Conservation (phyloP, 495 filamentous ascomycete species). For the Sordaria brevicollis region DNA sequence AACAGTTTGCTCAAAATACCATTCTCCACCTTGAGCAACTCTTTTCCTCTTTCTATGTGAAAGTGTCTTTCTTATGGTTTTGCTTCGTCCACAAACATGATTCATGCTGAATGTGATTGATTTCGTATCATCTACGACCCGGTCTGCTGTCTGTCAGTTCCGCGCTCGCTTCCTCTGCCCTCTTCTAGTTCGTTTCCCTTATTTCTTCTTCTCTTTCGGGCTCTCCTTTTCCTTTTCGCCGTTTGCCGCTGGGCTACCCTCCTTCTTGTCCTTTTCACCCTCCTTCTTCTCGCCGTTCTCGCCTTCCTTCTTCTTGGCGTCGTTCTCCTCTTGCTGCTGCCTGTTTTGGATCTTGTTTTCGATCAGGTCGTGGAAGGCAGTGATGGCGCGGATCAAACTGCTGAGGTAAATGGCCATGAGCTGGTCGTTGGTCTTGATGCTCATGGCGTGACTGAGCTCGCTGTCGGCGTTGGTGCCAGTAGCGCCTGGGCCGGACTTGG, state of each 20-base stretch:
- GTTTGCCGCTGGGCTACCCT: slow-evolving; percentile 44
- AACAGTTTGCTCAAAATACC: not conserved
- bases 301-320: slow-evolving; percentile 54
- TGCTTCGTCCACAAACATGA: not conserved
- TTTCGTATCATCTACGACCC: not conserved
- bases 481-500: slow-evolving; percentile 41
- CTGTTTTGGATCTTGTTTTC: slow-evolving; percentile 99
- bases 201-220: slow-evolving; percentile 28
- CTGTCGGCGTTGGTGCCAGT: slow-evolving; percentile 43
- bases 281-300: slow-evolving; percentile 30
- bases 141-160: not conserved
- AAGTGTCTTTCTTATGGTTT: not conserved
- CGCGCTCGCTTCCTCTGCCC: not conserved
- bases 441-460: slow-evolving; percentile 90
- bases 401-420: slow-evolving; percentile 96
- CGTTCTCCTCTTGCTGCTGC: slow-evolving; percentile 92
- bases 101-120: not conserved
- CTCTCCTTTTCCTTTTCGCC: slow-evolving; percentile 43
- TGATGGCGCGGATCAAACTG: slow-evolving; percentile 93
- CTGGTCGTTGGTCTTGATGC: slow-evolving; percentile 98
- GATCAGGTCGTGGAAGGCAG: slow-evolving; percentile 97
- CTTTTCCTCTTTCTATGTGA: not conserved
- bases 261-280: slow-evolving; percentile 49
- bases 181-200: not conserved
- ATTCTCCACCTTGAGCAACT: not conserved